Evolutionary conservation across 2,329 filamentous ascomycete genomes (phyloP), one percentile per base, ranked within the genome.

Genomic region (Colletotrichum musae): DNA sequence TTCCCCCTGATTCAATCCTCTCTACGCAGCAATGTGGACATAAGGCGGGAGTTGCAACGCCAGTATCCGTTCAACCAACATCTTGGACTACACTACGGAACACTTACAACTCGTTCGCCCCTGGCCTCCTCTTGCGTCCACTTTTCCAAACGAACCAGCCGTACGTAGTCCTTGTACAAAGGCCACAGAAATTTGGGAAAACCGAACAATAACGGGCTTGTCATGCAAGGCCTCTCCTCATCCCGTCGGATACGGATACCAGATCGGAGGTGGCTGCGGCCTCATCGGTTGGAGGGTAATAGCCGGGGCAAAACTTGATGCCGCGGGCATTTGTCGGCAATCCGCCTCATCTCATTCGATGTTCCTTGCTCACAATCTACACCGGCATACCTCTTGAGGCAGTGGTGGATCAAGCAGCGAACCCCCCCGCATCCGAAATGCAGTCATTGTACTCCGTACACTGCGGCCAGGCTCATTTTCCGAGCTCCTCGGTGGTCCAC

Each of bases 11-110:
- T 51, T 60, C 58, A 60, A 60, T 26, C n/a, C 4, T 39, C 24
- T 2, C 32, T 36, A 4, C 21, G 21, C 21, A 24, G 2, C 21
- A 36, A 36, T 36, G 10, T 36, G 65, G 65, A 59, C 54, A 69
- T 65, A 59, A 59, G 43, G 54, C 66, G 66, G 66, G 41, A 41
- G 54, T 59, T 65, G 62, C 57, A 13, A 32, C 12, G 13, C 24
- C 41, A 43, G 41, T 36, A 43, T 12, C 13, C 6, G 10, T 4
- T n/a, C 16, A 12, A 15, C 41, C 41, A 43, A 15, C 41, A 43
- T 36, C 32, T 10, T 10, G 6, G 39, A 1, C 4, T 43, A 16
- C 36, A 39, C 13, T 13, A 13, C 12, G 9, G 13, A 43, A 15
- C 41, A 43, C 41, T 36, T 36, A 36, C 32, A 36, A 2, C 32